Evolutionary conservation across 192 early-diverging fungal species (phyloP).

Genomic region (Coemansia sp.): DNA sequence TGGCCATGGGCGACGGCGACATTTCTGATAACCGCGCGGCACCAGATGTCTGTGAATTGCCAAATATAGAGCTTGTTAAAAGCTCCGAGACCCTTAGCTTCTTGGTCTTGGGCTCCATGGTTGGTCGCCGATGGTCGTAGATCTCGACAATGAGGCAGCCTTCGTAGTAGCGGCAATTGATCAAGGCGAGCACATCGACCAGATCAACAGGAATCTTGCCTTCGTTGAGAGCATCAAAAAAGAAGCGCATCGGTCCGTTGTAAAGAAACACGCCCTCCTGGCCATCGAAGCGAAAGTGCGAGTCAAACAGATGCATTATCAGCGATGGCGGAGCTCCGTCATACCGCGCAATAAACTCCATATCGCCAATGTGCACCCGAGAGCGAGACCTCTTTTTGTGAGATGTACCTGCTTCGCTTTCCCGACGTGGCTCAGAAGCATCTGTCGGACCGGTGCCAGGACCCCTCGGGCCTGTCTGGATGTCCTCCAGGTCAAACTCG

Average conservation of each 20-base stretch:
- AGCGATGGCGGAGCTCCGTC: conserved; percentile 57
- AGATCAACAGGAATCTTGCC: conserved; percentile 61
- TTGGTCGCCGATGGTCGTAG: conserved; percentile 58
- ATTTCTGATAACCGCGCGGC: neutral
- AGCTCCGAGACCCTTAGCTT: conserved; percentile 26
- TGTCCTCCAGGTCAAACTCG: conserved; percentile 25
- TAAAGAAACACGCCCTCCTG: conserved; percentile 53
- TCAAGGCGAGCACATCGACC: conserved; percentile 62
- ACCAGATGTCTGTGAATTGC: neutral
- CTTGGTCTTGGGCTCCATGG: conserved; percentile 24
- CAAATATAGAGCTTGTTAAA: conserved; percentile 29
- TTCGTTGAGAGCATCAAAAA: conserved; percentile 51
- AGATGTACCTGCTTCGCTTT: neutral
- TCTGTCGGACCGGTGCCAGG: neutral
- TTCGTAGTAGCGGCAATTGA: conserved; percentile 48
- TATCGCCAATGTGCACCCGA: conserved; percentile 31
- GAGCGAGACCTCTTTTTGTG: conserved; percentile 13
- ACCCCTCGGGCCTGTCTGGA: conserved; percentile 8
- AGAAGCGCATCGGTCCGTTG: conserved; percentile 52
- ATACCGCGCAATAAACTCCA: conserved; percentile 38
- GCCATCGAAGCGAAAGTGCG: conserved; percentile 70
- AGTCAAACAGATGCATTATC: conserved; percentile 61
- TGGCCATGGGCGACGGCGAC: neutral
- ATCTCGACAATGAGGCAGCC: conserved; percentile 70
- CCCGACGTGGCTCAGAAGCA: neutral